Percentiles rank a stretch among this genome's conserved stretches.
Conservation (phyloP, 345 rosid genomes). For the Balakata baccata region DNA sequence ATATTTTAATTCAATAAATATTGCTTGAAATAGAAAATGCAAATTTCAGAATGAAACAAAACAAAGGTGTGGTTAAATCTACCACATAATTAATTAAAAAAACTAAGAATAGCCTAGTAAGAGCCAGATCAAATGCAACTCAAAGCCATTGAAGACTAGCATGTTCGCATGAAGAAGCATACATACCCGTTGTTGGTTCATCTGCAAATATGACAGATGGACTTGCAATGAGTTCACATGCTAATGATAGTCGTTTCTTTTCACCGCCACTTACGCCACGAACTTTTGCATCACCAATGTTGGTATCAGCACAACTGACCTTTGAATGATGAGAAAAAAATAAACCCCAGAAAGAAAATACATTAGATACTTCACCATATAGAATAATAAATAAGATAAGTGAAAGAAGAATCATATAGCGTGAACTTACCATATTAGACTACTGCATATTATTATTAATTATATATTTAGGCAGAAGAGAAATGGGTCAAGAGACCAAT, state of each 20-base stretch:
- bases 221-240: conserved; percentile 95
- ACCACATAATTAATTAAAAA: not conserved
- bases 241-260: conserved; percentile 81
- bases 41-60: not conserved
- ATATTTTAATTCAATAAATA: not conserved
- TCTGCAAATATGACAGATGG: conserved; percentile 97
- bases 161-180: conserved; percentile 1
- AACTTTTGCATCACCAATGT: conserved; percentile 93
- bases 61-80: not conserved
- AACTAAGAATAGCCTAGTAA: conserved; percentile 1
- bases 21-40: not conserved
- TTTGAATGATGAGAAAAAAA: conserved; percentile 39
- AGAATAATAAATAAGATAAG: not conserved
- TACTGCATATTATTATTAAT: not conserved
- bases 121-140: conserved; percentile 13
- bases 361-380: not conserved
- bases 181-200: conserved; percentile 93
- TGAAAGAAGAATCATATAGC: not conserved
- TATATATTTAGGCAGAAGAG: not conserved
- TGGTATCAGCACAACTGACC: conserved; percentile 85
- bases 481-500: not conserved
- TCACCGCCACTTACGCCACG: conserved; percentile 99
- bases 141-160: conserved; percentile 5
- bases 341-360: conserved; percentile 19
- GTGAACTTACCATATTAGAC: not conserved